Conservation (phyloP, 1,139 yeast genomes). For the Suhomyces chickasaworum region DNA sequence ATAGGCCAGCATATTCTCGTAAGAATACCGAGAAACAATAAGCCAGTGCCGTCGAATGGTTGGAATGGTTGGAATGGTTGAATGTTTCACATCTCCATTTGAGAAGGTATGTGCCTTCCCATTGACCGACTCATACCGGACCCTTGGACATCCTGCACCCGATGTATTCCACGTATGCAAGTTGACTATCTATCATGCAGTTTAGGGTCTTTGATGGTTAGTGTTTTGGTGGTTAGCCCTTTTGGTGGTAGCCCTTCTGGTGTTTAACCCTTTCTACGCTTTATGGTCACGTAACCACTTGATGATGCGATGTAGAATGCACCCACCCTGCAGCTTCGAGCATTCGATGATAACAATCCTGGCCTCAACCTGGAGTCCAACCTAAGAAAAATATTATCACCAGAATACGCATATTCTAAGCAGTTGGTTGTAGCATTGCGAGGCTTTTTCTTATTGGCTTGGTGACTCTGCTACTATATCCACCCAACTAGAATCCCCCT, state of each 20-base stretch:
- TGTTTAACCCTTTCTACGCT: background rate
- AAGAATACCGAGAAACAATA: background rate
- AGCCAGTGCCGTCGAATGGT: background rate
- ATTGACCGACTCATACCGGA: constrained; percentile 1
- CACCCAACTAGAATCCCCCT: too few relatives aligned
- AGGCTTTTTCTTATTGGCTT: too few relatives aligned
- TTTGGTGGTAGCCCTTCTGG: too few relatives aligned
- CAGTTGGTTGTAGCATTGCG: too few relatives aligned
- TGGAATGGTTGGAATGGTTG: too few relatives aligned
- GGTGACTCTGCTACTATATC: too few relatives aligned
- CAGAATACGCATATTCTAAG: too few relatives aligned
- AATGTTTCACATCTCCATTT: constrained; percentile 1
- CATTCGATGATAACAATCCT: background rate
- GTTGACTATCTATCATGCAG: background rate
- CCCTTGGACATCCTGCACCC: constrained; percentile 2
- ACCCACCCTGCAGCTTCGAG: too few relatives aligned
- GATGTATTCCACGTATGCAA: background rate
- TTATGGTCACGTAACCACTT: background rate
- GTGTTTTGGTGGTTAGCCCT: too few relatives aligned
- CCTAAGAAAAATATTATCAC: too few relatives aligned
- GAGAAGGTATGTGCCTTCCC: constrained; percentile 4
- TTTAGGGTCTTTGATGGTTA: too few relatives aligned
- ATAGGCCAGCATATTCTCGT: background rate
- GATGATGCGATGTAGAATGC: background rate
- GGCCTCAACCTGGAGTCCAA: too few relatives aligned